Percentiles rank a stretch among this genome's conserved stretches.
These are phyloP conservation scores for Cercophora newfieldiana DNA, from an alignment of 495 filamentous ascomycete genomes.

Conservation along the genomic window DNA sequence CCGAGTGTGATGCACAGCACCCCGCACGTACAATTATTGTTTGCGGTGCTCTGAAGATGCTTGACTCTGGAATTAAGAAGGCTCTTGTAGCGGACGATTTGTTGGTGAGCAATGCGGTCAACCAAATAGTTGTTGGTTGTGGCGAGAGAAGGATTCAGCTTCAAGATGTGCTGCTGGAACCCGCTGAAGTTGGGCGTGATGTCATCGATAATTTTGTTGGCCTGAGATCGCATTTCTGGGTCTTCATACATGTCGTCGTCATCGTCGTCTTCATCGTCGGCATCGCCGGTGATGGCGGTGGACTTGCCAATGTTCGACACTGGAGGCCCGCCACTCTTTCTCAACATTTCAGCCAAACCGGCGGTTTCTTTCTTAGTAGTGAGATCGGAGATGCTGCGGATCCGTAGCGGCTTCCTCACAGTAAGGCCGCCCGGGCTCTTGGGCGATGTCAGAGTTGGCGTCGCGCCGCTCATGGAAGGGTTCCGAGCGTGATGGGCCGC, in stretches of 20 bases:
- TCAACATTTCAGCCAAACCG: conserved; percentile 50
- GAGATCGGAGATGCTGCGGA: conserved; percentile 76
- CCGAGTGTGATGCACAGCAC: conserved; percentile 65
- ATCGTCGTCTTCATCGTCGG: conserved; percentile 41
- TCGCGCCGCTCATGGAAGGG: conserved; percentile 53
- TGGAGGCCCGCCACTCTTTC: conserved; percentile 59
- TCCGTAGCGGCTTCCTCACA: conserved; percentile 58
- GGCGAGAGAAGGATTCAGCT: conserved; percentile 62
- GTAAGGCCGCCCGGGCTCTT: conserved; percentile 44
- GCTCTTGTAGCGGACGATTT: conserved; percentile 75
- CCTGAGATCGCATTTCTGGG: conserved; percentile 47
- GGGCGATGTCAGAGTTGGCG: conserved; percentile 52
- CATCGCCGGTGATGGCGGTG: conserved; percentile 27
- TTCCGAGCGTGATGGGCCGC: conserved; percentile 51
- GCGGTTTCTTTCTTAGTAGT: conserved; percentile 43
- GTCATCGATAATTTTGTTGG: conserved; percentile 45
- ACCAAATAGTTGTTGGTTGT: conserved; percentile 60
- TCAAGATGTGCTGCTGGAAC: conserved; percentile 72
- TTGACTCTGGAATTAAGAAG: conserved; percentile 71
- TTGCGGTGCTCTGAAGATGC: conserved; percentile 59
- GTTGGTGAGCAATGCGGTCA: conserved; percentile 81
- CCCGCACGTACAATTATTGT: conserved; percentile 58
- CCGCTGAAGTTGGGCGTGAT: conserved; percentile 74
- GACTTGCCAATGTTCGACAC: conserved; percentile 52
- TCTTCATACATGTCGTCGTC: conserved; percentile 56